phyloP scores from a whole-genome alignment of 169 alveolate species.

The Theileria annulata region DNA sequence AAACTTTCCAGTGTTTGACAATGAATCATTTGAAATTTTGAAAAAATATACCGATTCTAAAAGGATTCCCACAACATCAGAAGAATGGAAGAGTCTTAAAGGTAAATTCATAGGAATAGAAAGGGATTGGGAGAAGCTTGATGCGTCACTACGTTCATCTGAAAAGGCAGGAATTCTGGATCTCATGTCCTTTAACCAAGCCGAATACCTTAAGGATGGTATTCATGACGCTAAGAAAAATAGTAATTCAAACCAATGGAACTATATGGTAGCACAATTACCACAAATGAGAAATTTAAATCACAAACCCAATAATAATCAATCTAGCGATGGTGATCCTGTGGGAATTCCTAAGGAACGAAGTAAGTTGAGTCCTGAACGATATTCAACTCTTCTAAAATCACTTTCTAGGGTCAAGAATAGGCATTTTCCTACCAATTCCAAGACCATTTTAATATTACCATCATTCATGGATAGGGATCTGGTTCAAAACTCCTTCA shows the following conservation, averaged over 20 bases:
- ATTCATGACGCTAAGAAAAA: constrained; percentile 16
- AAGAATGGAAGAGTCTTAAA: constrained; percentile 8
- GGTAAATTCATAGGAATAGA: constrained; percentile 47
- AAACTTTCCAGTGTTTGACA: constrained; percentile 21
- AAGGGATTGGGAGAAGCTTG: constrained; percentile 62
- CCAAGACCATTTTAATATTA: constrained; percentile 19
- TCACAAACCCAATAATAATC: neutral
- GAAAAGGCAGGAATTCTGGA: constrained; percentile 60
- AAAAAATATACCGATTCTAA: constrained; percentile 8
- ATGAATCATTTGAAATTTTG: constrained; percentile 9
- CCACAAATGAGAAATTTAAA: constrained; percentile 25
- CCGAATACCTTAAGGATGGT: constrained; percentile 50
- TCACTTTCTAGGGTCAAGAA: constrained; percentile 29
- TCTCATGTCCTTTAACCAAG: constrained; percentile 30
- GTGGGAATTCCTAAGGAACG: neutral
- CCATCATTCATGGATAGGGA: constrained; percentile 31
- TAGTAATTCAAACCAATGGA: constrained; percentile 18
- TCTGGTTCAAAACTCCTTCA: constrained; percentile 9
- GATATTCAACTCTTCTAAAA: constrained; percentile 27
- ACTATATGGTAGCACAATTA: constrained; percentile 40
- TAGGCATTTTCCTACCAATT: constrained; percentile 12
- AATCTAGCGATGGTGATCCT: neutral
- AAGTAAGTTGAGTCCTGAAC: neutral
- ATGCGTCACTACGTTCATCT: constrained; percentile 46
- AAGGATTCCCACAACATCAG: constrained; percentile 6